Evolutionary conservation across 345 rosid genomes (phyloP).

Genomic region (Cochlearia excelsa): DNA sequence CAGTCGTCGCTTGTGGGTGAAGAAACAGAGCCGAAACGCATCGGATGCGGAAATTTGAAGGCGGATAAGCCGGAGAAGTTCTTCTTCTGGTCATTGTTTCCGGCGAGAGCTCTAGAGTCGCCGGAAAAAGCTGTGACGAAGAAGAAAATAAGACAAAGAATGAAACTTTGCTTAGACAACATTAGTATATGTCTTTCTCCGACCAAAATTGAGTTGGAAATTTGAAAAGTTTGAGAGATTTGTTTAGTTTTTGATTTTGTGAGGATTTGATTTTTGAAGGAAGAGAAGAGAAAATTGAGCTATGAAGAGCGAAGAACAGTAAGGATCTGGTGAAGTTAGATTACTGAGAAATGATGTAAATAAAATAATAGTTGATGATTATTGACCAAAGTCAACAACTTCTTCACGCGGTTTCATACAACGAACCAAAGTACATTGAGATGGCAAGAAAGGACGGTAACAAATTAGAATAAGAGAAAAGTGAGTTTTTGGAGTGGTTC

Average conservation of each 20-base stretch:
- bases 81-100: slow-evolving; percentile 37
- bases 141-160: slow-evolving; percentile 38
- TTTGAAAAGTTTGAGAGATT: not conserved
- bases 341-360: slow-evolving; percentile 13
- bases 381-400: slow-evolving; percentile 34
- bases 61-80: slow-evolving; percentile 58
- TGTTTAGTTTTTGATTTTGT: not conserved
- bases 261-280: not conserved
- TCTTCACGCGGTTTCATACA: slow-evolving; percentile 39
- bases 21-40: slow-evolving; percentile 73
- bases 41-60: slow-evolving; percentile 56
- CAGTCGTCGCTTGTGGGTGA: slow-evolving; percentile 60
- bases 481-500: slow-evolving; percentile 5
- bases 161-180: slow-evolving; percentile 42
- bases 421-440: slow-evolving; percentile 5
- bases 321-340: slow-evolving; percentile 24
- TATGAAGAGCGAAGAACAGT: slow-evolving; percentile 14
- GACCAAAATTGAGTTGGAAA: not conserved
- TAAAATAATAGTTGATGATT: slow-evolving; percentile 21
- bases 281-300: not conserved
- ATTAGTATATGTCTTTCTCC: slow-evolving; percentile 25
- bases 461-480: slow-evolving; percentile 3
- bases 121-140: slow-evolving; percentile 38
- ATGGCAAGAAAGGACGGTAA: not conserved
- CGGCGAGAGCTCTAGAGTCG: slow-evolving; percentile 37